Base-by-base conservation (phyloP, 129 eudicot species). In the Flaveria linearis region DNA sequence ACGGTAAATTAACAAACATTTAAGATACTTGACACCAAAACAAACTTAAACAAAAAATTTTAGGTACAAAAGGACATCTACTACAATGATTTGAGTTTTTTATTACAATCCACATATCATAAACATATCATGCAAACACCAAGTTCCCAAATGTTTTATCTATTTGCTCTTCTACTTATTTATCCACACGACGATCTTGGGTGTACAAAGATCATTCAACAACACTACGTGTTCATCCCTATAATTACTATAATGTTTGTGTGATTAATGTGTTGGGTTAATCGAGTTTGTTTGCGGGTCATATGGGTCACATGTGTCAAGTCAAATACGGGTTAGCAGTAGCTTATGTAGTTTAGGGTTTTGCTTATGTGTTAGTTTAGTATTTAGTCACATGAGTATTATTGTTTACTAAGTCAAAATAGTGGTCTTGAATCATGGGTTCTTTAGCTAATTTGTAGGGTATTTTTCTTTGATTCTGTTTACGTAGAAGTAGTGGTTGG, bases 81-180 rank as follows among this genome's bases (percentile, higher is more conserved):
- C 43, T 28, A 61, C 68, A 20, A 28, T 26, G 9, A 14, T 14
- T 61, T 61, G 4, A 26, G 36, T 28, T 61, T 61, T 26, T 61
- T 61, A 66, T 17, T 17, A 41, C 55, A 42, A 68, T 3, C 53
- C 33, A 17, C n/a, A 42, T 41, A 30, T 28, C 46, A 14, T 1
- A 28, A 63, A 63, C 4, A 26, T 63, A 43, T 68, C 30, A 55
- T 41, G 52, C 72, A 43, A 68, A 42, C n/a, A 20, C 55, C 52
- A 41, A 26, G 5, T 28, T 47, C 16, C 52, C 52, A 47, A 47
- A 47, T 56, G 58, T 2, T 18, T 56, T 9, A 20, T 56, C 28
- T 56, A 18, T 7, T 56, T 56, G 23, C 9, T 18, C 14, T 56
- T 56, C 41, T 5, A 2, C 3, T 60, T 60, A 13, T 25, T 60